Evolutionary conservation across 345 rosid genomes (phyloP), one percentile per base, ranked within the genome.

Genomic region (Eucalyptus urophylla): DNA sequence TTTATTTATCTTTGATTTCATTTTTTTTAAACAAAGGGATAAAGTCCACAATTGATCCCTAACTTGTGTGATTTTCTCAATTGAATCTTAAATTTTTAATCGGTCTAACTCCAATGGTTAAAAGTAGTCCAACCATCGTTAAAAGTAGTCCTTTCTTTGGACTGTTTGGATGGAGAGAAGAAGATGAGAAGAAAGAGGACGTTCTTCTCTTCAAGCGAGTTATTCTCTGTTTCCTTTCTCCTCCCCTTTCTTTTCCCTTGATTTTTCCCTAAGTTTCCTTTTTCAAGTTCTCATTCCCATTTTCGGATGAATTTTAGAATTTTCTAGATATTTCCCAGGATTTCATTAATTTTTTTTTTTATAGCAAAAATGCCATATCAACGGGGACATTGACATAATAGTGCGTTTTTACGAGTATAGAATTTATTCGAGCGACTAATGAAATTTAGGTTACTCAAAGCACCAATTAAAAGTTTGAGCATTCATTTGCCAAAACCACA

Each of bases 331-430:
- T n/a, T 65, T n/a, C 76, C 15, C 40, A 8, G 2, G 40, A n/a
- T n/a, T 65, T n/a, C 37, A n/a, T n/a, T 14, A 0, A n/a, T n/a
- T n/a, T 14, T n/a, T n/a, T n/a, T 3, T 62, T 7, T 4, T 16
- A n/a, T 7, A n/a, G 16, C 21, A 65, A n/a, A n/a, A 65, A 65
- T 65, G 37, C 40, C 40, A 65, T 14, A 29, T 62, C 69, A 62
- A 62, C 17, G 0, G 72, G 17, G 17, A 6, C 37, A 2, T 14
- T 22, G 0, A n/a, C 37, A 62, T n/a, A n/a, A 65, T 14, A 29
- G 19, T 14, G 37, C 1, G 0, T 14, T 65, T 65, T n/a, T n/a
- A 12, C 5, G 2, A 65, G 37, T 14, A n/a, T 14, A 65, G 37
- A 65, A n/a, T 7, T 65, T n/a, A 33, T n/a, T 65, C 17, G 0